Evolutionary conservation across 2,329 filamentous ascomycete genomes (phyloP), one percentile per base, ranked within the genome.

Genomic region (Fusarium foetens): DNA sequence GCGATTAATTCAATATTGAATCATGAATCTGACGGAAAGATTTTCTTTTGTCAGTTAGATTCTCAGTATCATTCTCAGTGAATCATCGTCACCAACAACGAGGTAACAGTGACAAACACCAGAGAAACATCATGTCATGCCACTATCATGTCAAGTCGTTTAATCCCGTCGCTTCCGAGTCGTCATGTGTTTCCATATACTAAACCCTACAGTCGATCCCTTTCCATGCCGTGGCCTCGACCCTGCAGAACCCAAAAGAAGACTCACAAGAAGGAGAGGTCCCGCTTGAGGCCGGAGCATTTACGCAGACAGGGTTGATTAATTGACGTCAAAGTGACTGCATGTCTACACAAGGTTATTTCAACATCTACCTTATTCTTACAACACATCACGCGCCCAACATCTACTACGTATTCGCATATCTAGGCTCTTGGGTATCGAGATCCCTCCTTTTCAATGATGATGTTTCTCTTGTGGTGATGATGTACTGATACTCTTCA

Each of bases 251-350:
- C 29, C 36, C 25, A 42, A 43, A 38, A 42, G 60, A 64, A 63
- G 45, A 60, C 19, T 42, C 49, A n/a, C 21, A 55, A 29, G 36
- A 52, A 48, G 33, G 46, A 54, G 42, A 55, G 8, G 52, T 51
- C 36, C 27, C 42, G 31, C 58, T n/a, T 36, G n/a, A 27, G 36
- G 39, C 38, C 62, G 63, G 52, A 66, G 52, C 38, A 51, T 66
- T 35, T 33, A 48, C 11, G 38, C 38, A 21, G 42, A 25, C 49
- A 46, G 53, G 36, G 41, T 29, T 36, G 33, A 42, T n/a, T 35
- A 16, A 27, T 71, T 75, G 73, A 75, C 73, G 73, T 75, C 71
- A 75, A 71, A 62, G 68, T 75, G 73, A 74, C 62, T 68, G 45
- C 65, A 74, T 70, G 23, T 19, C 23, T 6, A 35, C 27, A 57